Conservation (phyloP, 345 rosid genomes). For the Syzygium aqueum region DNA sequence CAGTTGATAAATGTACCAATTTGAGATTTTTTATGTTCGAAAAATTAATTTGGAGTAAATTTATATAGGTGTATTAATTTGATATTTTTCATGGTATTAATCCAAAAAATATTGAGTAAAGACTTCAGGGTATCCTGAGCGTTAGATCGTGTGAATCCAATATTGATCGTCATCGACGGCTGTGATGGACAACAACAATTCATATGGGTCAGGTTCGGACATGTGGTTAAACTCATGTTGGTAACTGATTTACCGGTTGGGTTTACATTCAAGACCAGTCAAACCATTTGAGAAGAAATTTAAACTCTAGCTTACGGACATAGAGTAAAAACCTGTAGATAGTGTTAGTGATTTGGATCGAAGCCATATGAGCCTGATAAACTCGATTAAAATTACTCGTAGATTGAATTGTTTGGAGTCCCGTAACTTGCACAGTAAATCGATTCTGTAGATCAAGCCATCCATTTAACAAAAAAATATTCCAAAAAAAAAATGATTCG, state of each 20-base stretch:
- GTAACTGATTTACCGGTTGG: background rate
- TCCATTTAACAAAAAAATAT: rapidly evolving
- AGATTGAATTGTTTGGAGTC: background rate
- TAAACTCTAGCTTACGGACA: background rate
- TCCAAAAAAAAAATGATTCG: rapidly evolving
- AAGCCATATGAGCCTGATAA: background rate
- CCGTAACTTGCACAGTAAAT: background rate
- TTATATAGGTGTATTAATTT: too few species aligned
- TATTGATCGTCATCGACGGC: background rate
- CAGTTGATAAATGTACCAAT: too few species aligned
- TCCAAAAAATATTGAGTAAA: too few species aligned
- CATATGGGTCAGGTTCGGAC: background rate
- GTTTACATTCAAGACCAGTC: rapidly evolving
- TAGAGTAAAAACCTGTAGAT: rapidly evolving
- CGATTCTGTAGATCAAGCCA: background rate
- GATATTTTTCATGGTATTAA: too few species aligned
- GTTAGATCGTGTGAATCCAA: background rate
- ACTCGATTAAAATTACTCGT: background rate
- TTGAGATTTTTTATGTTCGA: too few species aligned
- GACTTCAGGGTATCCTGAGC: too few species aligned
- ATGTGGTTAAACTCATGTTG: background rate
- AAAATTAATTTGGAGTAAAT: too few species aligned
- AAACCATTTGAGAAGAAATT: rapidly evolving
- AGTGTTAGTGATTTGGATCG: rapidly evolving
- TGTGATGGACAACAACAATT: background rate